Conservation (phyloP, 2,329 filamentous ascomycete species). For the Trichoderma pleuroti region DNA sequence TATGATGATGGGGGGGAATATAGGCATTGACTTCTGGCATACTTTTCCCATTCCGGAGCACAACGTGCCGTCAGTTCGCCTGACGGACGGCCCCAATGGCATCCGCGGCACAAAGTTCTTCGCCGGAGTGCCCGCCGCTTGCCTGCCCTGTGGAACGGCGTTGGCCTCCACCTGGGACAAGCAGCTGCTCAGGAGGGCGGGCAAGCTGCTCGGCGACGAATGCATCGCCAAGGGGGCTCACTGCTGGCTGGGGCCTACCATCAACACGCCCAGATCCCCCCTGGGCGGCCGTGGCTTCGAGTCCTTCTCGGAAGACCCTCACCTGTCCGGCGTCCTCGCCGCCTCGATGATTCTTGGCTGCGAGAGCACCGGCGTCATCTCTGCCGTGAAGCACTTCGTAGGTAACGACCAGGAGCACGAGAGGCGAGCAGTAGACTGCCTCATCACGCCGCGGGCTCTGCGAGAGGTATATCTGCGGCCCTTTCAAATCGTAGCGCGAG, state of each 20-base stretch:
- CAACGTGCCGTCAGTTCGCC: background rate
- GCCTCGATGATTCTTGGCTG: background rate
- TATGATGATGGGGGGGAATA: background rate
- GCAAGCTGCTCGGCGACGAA: background rate
- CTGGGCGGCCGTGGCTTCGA: conserved; percentile 1
- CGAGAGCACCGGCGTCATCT: background rate
- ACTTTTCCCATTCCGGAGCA: background rate
- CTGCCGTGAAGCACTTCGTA: conserved; percentile 2
- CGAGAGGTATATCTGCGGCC: background rate
- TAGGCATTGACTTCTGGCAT: conserved; percentile 6
- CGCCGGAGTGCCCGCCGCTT: background rate
- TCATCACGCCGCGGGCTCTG: background rate
- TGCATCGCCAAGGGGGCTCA: conserved; percentile 9
- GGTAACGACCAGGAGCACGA: conserved; percentile 7
- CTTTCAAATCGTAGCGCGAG: background rate
- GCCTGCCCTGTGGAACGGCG: background rate
- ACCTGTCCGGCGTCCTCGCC: background rate
- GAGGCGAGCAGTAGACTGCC: conserved; percentile 1
- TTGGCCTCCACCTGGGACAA: conserved; percentile 4
- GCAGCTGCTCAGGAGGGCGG: background rate
- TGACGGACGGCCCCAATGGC: background rate
- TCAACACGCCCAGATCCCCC: conserved; percentile 1
- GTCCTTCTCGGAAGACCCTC: background rate
- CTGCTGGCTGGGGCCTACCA: conserved; percentile 1
- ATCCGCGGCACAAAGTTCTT: conserved; percentile 9